Evolutionary conservation across 1,284 basidiomycete genomes (phyloP), one percentile per base, ranked within the genome.

Genomic region (Calocybe gambosa): DNA sequence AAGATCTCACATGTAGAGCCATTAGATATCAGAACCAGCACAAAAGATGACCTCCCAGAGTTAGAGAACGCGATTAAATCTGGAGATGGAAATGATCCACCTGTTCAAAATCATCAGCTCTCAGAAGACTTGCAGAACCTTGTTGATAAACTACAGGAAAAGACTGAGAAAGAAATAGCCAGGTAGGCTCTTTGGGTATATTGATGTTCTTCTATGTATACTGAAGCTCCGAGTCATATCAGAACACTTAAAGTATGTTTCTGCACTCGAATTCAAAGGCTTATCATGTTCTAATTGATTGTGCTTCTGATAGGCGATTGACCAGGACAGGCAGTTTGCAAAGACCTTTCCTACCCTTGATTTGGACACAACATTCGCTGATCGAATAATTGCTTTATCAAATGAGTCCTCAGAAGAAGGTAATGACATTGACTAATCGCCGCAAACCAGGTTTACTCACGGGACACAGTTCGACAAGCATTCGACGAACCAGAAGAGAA

Each of bases 131-230:
- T 87, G 43, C 85, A 89, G 63, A 65, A 59, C 43, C 60, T 92
- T 38, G 77, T 93, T 0, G 93, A 97, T 53, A 84, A 80, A 57
- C 70, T 89, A 25, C 89, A 95, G 58, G 91, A 94, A 13, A 91
- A 84, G 57, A 87, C 80, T 1, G 92, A 97, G 60, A 94, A 88
- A 65, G 96, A 98, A 56, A 80, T 94, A 44, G 65, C 73, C 1
- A 77, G 92, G 58, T 77, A 75, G 10, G 58, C 80, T 46, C 83
- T 78, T 69, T 80, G 77, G 43, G 16, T 65, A 55, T 35, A 39
- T 10, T 9, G 18, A 20, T 26, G 29, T 33, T 7, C 31, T 31
- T 33, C 13, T 40, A 37, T 10, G 12, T 21, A 46, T 35, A 15
- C 43, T 38, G 18, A 42, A 12, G 20, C 19, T 15, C n/a, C n/a